A percentile compares a stretch with the other conserved stretches of the same genome.
Conservation (phyloP, 345 rosid species). For the Aquilaria malaccensis region DNA sequence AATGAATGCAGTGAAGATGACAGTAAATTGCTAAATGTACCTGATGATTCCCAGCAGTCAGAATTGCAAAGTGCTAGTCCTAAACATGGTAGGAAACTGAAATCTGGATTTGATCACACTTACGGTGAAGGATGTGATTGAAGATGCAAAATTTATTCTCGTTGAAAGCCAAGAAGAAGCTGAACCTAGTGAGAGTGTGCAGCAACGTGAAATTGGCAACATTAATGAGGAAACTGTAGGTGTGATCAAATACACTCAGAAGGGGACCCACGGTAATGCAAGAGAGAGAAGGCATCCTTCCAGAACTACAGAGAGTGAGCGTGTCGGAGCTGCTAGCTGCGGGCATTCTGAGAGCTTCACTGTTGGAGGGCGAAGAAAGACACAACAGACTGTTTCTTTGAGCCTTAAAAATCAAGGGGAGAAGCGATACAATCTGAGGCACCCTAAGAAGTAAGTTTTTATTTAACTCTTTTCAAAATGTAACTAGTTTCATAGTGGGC, state of each 20-base stretch:
- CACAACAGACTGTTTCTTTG: slow-evolving; percentile 37
- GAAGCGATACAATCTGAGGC: slow-evolving; percentile 78
- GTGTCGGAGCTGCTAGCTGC: slow-evolving; percentile 54
- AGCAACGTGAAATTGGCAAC: slow-evolving; percentile 14
- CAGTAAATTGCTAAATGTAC: slow-evolving; percentile 36
- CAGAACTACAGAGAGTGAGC: slow-evolving; percentile 37
- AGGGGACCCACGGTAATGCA: slow-evolving; percentile 25
- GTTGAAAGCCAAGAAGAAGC: slow-evolving; percentile 23
- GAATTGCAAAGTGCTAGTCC: slow-evolving; percentile 28
- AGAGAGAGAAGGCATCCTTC: slow-evolving; percentile 51
- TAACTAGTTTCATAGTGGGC: too few relatives aligned
- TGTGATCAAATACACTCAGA: slow-evolving; percentile 25
- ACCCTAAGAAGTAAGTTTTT: slow-evolving; percentile 56
- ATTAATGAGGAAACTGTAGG: slow-evolving; percentile 28
- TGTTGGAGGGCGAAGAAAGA: slow-evolving; percentile 58
- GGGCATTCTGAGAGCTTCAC: slow-evolving; percentile 56
- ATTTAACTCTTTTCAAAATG: not conserved
- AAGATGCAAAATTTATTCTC: slow-evolving; percentile 49
- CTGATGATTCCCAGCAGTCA: slow-evolving; percentile 57
- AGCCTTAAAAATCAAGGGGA: slow-evolving; percentile 41
- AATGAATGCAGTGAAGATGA: slow-evolving; percentile 46
- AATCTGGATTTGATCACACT: slow-evolving; percentile 38
- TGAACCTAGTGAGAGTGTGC: slow-evolving; percentile 19
- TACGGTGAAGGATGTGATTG: slow-evolving; percentile 45
- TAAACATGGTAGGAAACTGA: slow-evolving; percentile 40